phyloP scores from a whole-genome alignment of 306 rosid genomes.

The Begonia peltatifolia region DNA sequence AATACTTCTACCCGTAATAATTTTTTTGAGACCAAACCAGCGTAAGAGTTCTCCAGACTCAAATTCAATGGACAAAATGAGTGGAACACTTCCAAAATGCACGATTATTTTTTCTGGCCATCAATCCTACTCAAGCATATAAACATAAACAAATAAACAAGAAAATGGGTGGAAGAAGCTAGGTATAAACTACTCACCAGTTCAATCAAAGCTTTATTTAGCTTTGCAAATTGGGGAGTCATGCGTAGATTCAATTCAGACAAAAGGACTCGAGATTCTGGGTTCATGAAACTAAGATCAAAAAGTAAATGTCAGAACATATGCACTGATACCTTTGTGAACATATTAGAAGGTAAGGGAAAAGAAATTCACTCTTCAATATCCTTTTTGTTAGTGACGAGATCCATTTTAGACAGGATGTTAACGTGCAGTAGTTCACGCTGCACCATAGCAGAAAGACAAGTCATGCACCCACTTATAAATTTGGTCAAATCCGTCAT shows the following conservation, averaged over 20 bases:
- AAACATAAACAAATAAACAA: too few relatives aligned
- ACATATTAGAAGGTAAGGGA: background rate
- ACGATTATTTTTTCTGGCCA: too few relatives aligned
- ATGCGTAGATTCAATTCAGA: conserved; percentile 67
- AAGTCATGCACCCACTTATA: conserved; percentile 88
- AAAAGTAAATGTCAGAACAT: too few relatives aligned
- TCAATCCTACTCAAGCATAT: too few relatives aligned
- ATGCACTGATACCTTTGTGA: too few relatives aligned
- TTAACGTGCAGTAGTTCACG: conserved; percentile 91
- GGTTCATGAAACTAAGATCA: conserved; percentile 49
- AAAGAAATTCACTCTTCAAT: conserved; percentile 42
- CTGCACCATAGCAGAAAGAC: conserved; percentile 78
- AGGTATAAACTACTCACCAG: conserved; percentile 23
- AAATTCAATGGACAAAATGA: too few relatives aligned
- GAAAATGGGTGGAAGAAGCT: background rate
- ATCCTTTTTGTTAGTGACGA: conserved; percentile 60
- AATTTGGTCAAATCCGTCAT: conserved; percentile 88
- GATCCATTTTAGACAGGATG: conserved; percentile 95
- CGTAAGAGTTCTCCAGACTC: too few relatives aligned
- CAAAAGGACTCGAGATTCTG: conserved; percentile 54
- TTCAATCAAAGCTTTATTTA: conserved; percentile 78
- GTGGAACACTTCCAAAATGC: too few relatives aligned
- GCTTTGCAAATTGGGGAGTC: conserved; percentile 82
- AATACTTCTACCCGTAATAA: too few relatives aligned
- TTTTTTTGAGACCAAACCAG: too few relatives aligned